Evolutionary conservation across 441 rosid species (phyloP).

Genomic region (Bruguiera hainesii): DNA sequence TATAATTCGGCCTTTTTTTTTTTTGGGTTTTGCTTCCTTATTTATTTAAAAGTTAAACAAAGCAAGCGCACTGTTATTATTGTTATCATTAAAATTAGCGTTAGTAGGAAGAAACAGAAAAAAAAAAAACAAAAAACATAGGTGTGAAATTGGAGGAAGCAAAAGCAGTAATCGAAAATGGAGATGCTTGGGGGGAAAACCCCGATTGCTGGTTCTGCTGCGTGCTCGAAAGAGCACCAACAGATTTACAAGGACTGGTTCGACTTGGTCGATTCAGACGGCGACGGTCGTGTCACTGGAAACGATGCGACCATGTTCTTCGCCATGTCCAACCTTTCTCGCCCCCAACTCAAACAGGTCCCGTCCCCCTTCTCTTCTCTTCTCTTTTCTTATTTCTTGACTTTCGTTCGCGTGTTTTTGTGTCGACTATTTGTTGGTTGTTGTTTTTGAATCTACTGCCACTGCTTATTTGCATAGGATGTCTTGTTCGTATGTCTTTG

Average conservation of each 20-base stretch:
- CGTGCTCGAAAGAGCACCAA: conserved; percentile 64
- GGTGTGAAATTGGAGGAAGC: no score
- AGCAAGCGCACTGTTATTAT: no score
- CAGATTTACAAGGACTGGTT: conserved; percentile 82
- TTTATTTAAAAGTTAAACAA: no score
- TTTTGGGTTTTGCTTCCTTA: no score
- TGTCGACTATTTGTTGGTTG: not conserved
- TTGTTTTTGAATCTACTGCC: not conserved
- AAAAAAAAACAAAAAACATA: no score
- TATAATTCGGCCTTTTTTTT: no score
- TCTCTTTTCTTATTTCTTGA: not conserved
- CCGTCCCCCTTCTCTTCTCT: not conserved
- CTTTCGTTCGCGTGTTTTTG: not conserved
- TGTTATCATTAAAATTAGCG: no score
- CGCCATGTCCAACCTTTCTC: conserved; percentile 69
- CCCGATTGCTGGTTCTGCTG: conserved; percentile 15
- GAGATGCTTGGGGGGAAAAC: conserved; percentile 27
- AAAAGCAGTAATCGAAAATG: no score
- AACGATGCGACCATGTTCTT: conserved; percentile 76
- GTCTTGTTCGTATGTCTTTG: not conserved
- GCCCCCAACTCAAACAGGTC: conserved; percentile 84
- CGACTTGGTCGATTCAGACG: conserved; percentile 70
- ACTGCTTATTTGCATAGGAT: not conserved
- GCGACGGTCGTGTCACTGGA: conserved; percentile 77
- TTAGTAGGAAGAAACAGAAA: no score